Base-by-base conservation (phyloP, 1,284 basidiomycete genomes). In the Tilletiaria anomala region DNA sequence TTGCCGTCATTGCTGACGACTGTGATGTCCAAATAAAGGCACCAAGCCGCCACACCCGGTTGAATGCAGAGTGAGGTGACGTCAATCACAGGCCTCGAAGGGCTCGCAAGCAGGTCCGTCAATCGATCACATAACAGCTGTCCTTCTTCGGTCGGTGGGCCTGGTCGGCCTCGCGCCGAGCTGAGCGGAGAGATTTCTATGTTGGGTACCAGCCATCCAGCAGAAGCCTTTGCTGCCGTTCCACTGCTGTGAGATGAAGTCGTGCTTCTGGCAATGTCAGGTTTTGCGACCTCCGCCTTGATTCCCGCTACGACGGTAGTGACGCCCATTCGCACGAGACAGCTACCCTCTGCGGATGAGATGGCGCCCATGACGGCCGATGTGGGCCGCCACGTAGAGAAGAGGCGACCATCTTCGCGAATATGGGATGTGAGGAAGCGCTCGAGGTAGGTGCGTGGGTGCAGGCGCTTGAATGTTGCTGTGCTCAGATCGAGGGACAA, bases 1-100 rank as follows among this genome's bases (percentile, higher is more conserved):
- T 94, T 94, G 6, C 91, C 91, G 65, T 97, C 89, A 58, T 88
- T 91, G 70, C 91, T 94, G 56, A 97, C 82, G 68, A 88, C 94
- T 4, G 82, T 83, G 21, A 86, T 78, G 52, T 97, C 91, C 50
- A 96, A 74, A 67, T 94, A 94, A 14, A 97, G 72, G 18, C 81
- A 80, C 87, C 88, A 97, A 0, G 74, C 87, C 0, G 84, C 75
- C 65, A 81, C 83, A 3, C 78, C 79, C 0, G 77, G 75, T 15
- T 81, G 73, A 40, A 97, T 93, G 58, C 80, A 80, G 1, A 97
- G 74, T 1, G 78, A 76, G 0, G 73, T 66, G 1, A 79, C 73
- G 0, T 82, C 71, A 0, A 97, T 50, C 1, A 45, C 35, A 32
- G 5, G 19, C 5, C 11, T 16, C 5, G n/a, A 8, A 19, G 18